phyloP scores from a whole-genome alignment of 352 stramenopile species.

The Pythium dissotocum region DNA sequence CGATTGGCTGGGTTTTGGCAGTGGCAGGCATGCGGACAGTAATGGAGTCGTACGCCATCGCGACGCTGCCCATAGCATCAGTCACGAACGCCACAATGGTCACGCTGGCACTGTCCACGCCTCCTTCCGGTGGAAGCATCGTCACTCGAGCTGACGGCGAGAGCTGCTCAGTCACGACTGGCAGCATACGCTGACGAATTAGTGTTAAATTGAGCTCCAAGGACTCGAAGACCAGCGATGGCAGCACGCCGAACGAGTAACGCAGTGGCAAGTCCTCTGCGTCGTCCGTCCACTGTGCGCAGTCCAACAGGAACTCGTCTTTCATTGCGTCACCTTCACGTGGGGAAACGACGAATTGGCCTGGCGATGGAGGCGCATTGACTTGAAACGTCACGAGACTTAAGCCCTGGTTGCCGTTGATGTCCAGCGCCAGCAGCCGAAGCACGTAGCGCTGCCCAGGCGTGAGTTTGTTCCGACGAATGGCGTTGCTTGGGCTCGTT shows the following conservation, averaged over 20 bases:
- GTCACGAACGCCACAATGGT: conserved; percentile 61
- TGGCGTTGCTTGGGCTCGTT: conserved; percentile 50
- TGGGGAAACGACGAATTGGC: conserved; percentile 46
- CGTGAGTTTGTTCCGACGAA: conserved; percentile 56
- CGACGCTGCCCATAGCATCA: conserved; percentile 40
- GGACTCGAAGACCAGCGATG: conserved; percentile 31
- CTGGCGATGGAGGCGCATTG: conserved; percentile 61
- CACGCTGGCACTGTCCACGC: conserved; percentile 35
- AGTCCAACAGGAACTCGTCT: conserved; percentile 54
- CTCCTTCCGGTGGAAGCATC: conserved; percentile 44
- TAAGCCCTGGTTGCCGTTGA: conserved; percentile 58
- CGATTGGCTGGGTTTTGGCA: conserved; percentile 37
- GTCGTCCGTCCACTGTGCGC: conserved; percentile 65
- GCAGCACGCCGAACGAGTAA: conserved; percentile 63
- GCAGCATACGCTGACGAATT: conserved; percentile 34
- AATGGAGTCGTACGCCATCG: conserved; percentile 40
- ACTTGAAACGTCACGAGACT: conserved; percentile 48
- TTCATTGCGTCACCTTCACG: conserved; percentile 49
- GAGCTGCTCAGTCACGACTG: conserved; percentile 44
- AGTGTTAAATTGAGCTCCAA: conserved; percentile 27
- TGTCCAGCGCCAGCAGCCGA: conserved; percentile 53
- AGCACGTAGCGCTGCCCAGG: conserved; percentile 67
- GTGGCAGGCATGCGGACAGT: conserved; percentile 39
- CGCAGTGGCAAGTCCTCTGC: conserved; percentile 51
- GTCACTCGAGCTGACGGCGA: conserved; percentile 33